These are phyloP conservation scores for Lactarius hengduanensis DNA, from an alignment of 768 basidiomycete genomes.

Conservation along the genomic window DNA sequence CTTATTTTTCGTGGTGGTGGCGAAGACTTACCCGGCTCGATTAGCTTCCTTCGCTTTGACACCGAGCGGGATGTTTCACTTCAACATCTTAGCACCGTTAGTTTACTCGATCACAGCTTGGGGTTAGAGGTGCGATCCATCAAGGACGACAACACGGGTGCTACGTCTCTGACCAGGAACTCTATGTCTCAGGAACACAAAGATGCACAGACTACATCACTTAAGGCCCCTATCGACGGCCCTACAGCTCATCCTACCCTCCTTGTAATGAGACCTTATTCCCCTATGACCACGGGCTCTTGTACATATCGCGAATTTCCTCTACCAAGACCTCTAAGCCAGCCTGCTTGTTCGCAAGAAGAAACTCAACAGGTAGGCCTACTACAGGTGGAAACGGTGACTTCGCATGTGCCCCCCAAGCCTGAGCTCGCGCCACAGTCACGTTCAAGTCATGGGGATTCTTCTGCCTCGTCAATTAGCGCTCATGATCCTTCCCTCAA, in stretches of 20 bases:
- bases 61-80: not conserved
- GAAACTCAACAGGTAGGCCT: not conserved
- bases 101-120: not conserved
- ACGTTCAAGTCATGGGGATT: not conserved
- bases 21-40: conserved; percentile 3
- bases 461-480: not conserved
- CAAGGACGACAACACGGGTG: not conserved
- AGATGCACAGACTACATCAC: not conserved
- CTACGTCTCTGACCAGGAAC: not conserved
- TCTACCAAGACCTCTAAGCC: not conserved
- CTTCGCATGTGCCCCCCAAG: not conserved
- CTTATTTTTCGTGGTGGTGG: conserved; percentile 21
- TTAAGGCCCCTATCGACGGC: not conserved
- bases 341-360: not conserved
- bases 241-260: not conserved
- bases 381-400: not conserved
- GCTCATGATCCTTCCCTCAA: not conserved
- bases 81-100: not conserved
- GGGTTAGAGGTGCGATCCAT: not conserved
- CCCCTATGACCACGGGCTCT: not conserved
- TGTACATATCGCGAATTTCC: not conserved
- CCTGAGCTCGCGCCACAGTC: conserved; percentile 7
- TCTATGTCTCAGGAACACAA: not conserved
- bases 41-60: not conserved
- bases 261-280: not conserved